Evolutionary conservation across 352 stramenopile species (phyloP).

Genomic region (Phytophthora aleatoria): DNA sequence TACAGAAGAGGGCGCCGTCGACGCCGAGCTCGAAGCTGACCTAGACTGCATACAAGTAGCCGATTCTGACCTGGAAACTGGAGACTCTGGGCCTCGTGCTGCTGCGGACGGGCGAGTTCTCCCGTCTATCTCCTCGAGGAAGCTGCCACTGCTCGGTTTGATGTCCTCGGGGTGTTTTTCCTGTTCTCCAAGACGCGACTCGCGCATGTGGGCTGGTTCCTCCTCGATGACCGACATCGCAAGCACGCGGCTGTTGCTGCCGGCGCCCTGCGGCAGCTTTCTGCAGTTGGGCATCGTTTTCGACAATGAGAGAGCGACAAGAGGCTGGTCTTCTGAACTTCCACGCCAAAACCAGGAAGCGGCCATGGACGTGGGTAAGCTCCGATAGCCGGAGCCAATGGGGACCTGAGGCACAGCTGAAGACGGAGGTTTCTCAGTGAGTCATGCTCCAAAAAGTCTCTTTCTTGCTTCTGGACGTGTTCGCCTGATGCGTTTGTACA

Average conservation of each 20-base stretch:
- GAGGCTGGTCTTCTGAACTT: conserved; percentile 23
- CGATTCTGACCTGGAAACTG: conserved; percentile 5
- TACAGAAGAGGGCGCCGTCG: conserved; percentile 1
- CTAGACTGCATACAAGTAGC: neutral
- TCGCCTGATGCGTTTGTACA: conserved; percentile 19
- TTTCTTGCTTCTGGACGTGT: conserved; percentile 14
- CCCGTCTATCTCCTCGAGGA: conserved; percentile 1
- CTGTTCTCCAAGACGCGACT: conserved; percentile 28
- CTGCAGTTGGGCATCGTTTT: conserved; percentile 39
- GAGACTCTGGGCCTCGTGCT: conserved; percentile 1
- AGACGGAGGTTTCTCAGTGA: conserved; percentile 15
- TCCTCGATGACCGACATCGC: conserved; percentile 40
- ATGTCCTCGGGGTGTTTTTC: conserved; percentile 29
- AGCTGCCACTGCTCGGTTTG: conserved; percentile 19
- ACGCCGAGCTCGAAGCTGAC: conserved; percentile 20
- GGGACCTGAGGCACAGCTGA: conserved; percentile 4
- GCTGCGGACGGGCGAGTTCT: neutral
- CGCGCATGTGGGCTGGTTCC: conserved; percentile 29
- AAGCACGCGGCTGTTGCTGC: conserved; percentile 13
- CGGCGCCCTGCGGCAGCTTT: conserved; percentile 12
- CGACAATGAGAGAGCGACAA: conserved; percentile 25
- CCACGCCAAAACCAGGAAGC: conserved; percentile 32
- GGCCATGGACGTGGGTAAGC: conserved; percentile 21
- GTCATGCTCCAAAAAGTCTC: conserved; percentile 10
- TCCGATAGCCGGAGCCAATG: conserved; percentile 24